Evolutionary conservation across 192 early-diverging fungal genomes (phyloP).

Genomic region (Borealophlyctis nickersoniae): DNA sequence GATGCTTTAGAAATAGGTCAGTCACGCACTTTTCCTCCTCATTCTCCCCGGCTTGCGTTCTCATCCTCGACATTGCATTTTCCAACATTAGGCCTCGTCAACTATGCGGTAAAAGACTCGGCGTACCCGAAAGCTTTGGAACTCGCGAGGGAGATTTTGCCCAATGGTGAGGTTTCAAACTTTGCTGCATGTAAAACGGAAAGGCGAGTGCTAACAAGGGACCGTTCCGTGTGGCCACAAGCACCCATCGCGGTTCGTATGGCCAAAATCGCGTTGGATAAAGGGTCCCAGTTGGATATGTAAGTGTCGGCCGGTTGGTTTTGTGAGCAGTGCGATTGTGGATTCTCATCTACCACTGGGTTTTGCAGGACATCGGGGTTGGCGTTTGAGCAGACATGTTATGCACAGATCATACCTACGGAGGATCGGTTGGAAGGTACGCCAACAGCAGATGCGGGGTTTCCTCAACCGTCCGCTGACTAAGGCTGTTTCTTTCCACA

Average conservation of each 20-base stretch:
- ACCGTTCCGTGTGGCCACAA: slow-evolving; percentile 17
- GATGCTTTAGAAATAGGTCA: slow-evolving; percentile 63
- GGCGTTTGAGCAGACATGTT: slow-evolving; percentile 90
- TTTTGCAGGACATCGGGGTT: slow-evolving; percentile 69
- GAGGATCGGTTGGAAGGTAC: slow-evolving; percentile 89
- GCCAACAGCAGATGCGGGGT: too few species aligned
- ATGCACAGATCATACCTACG: slow-evolving; percentile 91
- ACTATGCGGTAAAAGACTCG: slow-evolving; percentile 66
- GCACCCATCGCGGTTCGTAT: slow-evolving; percentile 86
- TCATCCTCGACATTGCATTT: too few species aligned
- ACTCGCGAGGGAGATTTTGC: slow-evolving; percentile 74
- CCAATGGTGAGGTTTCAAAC: slow-evolving; percentile 25
- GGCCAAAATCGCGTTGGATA: slow-evolving; percentile 89
- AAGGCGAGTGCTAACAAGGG: slow-evolving; percentile 3
- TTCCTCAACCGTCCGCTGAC: too few species aligned
- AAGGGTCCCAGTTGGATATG: slow-evolving; percentile 76
- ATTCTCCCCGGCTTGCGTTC: neutral
- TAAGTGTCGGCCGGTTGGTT: slow-evolving; percentile 30
- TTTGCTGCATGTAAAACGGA: neutral
- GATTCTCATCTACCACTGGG: neutral
- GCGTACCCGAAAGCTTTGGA: slow-evolving; percentile 69
- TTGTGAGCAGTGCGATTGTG: neutral
- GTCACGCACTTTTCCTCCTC: neutral
- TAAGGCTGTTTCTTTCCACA: neutral
- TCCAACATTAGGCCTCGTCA: slow-evolving; percentile 81